Conservation (phyloP, 305 asterid species). For the Fraxinus dipetala region DNA sequence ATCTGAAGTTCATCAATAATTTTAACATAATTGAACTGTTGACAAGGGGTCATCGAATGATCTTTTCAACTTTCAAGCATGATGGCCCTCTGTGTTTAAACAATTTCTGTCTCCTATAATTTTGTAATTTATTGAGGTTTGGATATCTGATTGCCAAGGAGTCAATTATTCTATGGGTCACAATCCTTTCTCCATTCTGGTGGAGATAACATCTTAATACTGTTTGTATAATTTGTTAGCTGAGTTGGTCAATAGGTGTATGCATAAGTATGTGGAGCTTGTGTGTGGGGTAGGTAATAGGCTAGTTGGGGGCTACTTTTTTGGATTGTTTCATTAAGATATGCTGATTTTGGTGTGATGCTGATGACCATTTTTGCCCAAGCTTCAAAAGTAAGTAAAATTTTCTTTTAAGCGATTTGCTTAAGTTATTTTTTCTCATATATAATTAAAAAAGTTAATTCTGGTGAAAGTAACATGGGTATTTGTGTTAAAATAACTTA, state of each 20-base stretch:
- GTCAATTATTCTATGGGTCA: not conserved
- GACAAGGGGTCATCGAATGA: not conserved
- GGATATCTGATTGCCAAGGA: no score
- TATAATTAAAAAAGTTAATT: no score
- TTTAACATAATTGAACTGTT: slow-evolving; percentile 1
- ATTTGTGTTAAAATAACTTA: not conserved
- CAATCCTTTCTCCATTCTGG: not conserved
- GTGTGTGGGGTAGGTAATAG: not conserved
- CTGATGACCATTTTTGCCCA: not conserved
- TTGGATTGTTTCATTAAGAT: not conserved
- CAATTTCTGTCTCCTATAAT: not conserved
- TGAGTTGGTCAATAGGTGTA: not conserved
- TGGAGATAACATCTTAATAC: not conserved
- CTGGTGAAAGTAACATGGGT: not conserved
- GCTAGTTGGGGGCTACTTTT: not conserved
- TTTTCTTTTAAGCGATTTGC: not conserved
- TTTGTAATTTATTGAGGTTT: slow-evolving; percentile 12
- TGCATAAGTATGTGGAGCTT: not conserved
- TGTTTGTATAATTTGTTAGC: not conserved
- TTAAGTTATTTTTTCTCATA: no score
- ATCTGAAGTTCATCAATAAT: not conserved
- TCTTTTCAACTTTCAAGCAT: not conserved
- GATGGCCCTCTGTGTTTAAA: not conserved
- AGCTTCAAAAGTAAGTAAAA: not conserved
- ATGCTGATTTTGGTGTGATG: not conserved